Percentiles rank a stretch among this genome's conserved stretches.
These are phyloP conservation scores for Boletus speciosus DNA, from an alignment of 768 basidiomycete species.

Conservation along the genomic window DNA sequence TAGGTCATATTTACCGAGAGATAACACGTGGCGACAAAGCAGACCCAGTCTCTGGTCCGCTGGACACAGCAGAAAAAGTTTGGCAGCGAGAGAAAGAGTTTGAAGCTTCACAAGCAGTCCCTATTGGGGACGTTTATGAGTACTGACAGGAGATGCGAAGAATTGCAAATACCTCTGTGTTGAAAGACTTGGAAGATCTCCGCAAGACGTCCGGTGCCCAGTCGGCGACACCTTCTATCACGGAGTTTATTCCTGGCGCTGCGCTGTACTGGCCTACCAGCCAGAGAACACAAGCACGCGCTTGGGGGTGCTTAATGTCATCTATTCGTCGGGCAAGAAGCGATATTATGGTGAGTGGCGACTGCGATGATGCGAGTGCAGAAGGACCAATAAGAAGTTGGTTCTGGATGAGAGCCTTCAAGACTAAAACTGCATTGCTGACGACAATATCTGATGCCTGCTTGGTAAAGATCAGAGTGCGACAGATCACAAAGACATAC, in stretches of 20 bases:
- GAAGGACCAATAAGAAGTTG: constrained; percentile 44
- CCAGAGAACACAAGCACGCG: constrained; percentile 88
- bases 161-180: constrained; percentile 52
- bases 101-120: constrained; percentile 73
- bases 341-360: constrained; percentile 67
- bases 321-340: constrained; percentile 76
- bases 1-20: constrained; percentile 81
- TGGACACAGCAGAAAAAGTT: constrained; percentile 72
- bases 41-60: constrained; percentile 46
- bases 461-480: constrained; percentile 1
- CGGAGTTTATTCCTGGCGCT: constrained; percentile 29
- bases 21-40: constrained; percentile 70
- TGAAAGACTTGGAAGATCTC: constrained; percentile 72
- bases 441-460: constrained; percentile 63
- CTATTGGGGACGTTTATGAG: constrained; percentile 34
- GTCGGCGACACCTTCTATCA: constrained; percentile 56
- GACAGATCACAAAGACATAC: constrained; percentile 37
- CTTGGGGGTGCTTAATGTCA: constrained; percentile 73
- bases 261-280: constrained; percentile 86
- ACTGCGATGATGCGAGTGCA: constrained; percentile 26
- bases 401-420: constrained; percentile 79
- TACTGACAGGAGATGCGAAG: not conserved
- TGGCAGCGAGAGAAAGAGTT: constrained; percentile 79
- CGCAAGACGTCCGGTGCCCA: constrained; percentile 92
- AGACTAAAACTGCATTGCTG: constrained; percentile 75